Evolutionary conservation across 208 protist genomes (phyloP), one percentile per base, ranked within the genome.

Genomic region (Crithidia expoeki): DNA sequence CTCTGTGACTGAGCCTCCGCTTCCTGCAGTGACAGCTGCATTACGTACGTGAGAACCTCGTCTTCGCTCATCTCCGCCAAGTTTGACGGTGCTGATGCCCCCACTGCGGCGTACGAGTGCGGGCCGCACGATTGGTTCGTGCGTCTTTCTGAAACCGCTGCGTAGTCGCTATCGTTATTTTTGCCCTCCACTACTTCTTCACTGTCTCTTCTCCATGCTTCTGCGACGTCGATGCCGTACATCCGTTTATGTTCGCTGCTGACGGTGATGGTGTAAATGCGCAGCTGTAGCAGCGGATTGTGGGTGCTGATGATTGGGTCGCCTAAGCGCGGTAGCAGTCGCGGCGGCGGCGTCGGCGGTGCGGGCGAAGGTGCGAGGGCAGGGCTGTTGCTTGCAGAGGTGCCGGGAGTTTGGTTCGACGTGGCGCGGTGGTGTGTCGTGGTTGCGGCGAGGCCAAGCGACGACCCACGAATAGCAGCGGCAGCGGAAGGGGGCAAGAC

Each of bases 1-100:
- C 38, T 11, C 36, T 17, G 23, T 32, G 32, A 38, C 40, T 49
- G 33, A 14, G 56, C 49, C 33, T 65, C 58, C 27, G 74, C 62
- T 25, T 84, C 74, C 16, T 55, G 51, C 10, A 65, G 46, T 1
- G 80, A 81, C 11, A 85, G 23, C 25, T 61, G 71, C 66, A 85
- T 56, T n/a, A 81, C 80, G 56, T 79, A 81, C 47, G 69, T 50
- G 11, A 85, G 23, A 32, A 85, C 40, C 46, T 74, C 55, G 32
- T 81, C 75, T 34, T 85, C 79, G 16, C 64, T 79, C 72, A 82
- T 70, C 7, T 66, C 70, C 0, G 62, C 42, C 32, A 76, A 12
- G 51, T 44, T 71, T 12, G 33, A 25, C 27, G 51, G n/a, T 17
- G 17, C n/a, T n/a, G n/a, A n/a, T n/a, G n/a, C n/a, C n/a, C n/a